Percentiles rank a stretch among this genome's conserved stretches.
Evolutionary conservation across 2,329 filamentous ascomycete species (phyloP).

Genomic region (Exophiala mesophila): DNA sequence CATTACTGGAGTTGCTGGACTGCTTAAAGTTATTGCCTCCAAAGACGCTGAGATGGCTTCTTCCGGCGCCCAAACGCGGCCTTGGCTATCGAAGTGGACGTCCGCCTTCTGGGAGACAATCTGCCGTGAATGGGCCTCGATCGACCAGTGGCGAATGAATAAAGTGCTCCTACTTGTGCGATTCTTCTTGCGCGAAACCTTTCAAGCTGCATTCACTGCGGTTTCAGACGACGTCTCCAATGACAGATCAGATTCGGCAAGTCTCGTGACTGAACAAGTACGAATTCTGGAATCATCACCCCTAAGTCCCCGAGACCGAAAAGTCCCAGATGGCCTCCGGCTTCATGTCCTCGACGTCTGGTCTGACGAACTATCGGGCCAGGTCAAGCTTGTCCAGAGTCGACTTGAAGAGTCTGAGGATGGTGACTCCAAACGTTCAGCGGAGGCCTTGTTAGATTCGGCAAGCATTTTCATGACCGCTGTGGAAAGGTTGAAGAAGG

Average conservation of each 20-base stretch:
- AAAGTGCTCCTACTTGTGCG: slow-evolving; percentile 87
- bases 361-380: slow-evolving; percentile 66
- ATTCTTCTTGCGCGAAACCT: slow-evolving; percentile 37
- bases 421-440: background rate
- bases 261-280: slow-evolving; percentile 25
- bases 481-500: slow-evolving; percentile 15
- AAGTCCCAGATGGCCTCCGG: slow-evolving; percentile 75
- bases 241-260: slow-evolving; percentile 6
- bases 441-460: slow-evolving; percentile 3
- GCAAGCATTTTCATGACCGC: slow-evolving; percentile 16
- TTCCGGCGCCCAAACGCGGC: background rate
- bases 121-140: slow-evolving; percentile 62
- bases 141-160: slow-evolving; percentile 76
- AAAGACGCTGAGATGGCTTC: slow-evolving; percentile 8
- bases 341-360: slow-evolving; percentile 88
- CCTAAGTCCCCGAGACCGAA: slow-evolving; percentile 42
- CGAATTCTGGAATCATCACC: slow-evolving; percentile 29
- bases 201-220: slow-evolving; percentile 18
- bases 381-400: slow-evolving; percentile 9
- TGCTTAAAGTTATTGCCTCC: slow-evolving; percentile 13
- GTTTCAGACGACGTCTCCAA: slow-evolving; percentile 16
- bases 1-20: slow-evolving; percentile 19
- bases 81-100: slow-evolving; percentile 19
- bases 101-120: slow-evolving; percentile 67
- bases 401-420: slow-evolving; percentile 3